A percentile compares a stretch with the other conserved stretches of the same genome.
phyloP scores from a whole-genome alignment of 2,329 filamentous ascomycete species.

The Xylaria sp. region DNA sequence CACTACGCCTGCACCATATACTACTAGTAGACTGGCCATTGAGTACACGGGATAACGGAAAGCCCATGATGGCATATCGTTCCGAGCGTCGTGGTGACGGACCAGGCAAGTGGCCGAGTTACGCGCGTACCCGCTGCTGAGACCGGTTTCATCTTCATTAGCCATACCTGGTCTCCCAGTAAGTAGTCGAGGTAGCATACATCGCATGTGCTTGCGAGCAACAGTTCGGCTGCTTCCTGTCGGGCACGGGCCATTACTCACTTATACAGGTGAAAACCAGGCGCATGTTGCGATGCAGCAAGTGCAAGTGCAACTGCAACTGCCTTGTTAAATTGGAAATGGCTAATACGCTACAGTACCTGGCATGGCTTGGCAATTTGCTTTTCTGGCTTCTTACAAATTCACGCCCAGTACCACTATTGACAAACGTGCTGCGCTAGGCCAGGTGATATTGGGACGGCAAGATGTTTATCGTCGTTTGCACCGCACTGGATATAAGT shows the following conservation, averaged over 20 bases:
- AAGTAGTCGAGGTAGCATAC: not conserved
- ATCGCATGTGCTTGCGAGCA: not conserved
- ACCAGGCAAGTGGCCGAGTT: slow-evolving; percentile 16
- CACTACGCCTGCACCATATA: not conserved
- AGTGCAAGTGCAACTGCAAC: not conserved
- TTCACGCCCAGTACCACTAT: not conserved
- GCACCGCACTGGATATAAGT: not conserved
- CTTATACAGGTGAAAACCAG: not conserved
- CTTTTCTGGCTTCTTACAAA: not conserved
- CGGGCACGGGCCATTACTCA: not conserved
- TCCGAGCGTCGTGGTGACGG: slow-evolving; percentile 10
- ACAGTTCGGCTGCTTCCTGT: slow-evolving; percentile 12
- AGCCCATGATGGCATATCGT: slow-evolving; percentile 2
- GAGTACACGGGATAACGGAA: not conserved
- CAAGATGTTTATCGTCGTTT: not conserved
- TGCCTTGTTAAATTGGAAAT: slow-evolving; percentile 12
- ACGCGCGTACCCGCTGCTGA: slow-evolving; percentile 9
- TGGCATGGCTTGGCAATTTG: slow-evolving; percentile 26
- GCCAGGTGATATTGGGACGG: not conserved
- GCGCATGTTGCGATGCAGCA: not conserved
- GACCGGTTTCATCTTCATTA: slow-evolving; percentile 31
- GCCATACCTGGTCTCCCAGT: not conserved
- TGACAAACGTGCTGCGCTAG: slow-evolving; percentile 1
- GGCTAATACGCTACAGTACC: slow-evolving; percentile 9
- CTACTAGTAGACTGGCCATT: not conserved